Base-by-base conservation (phyloP, 2,329 filamentous ascomycete genomes). In the Alternaria viburni region DNA sequence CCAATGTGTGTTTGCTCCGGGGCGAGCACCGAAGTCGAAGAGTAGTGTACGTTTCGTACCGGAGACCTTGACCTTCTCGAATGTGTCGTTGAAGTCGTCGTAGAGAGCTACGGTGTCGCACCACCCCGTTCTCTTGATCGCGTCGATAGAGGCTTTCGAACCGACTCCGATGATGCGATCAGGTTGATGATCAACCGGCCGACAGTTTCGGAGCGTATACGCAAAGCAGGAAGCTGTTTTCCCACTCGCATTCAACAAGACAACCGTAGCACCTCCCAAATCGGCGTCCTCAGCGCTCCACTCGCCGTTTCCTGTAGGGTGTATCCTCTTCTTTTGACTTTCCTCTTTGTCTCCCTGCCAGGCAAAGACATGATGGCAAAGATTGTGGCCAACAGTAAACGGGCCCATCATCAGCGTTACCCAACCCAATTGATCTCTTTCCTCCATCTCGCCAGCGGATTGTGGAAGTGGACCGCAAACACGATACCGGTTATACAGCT, bases 401-500 rank as follows among this genome's bases (percentile, higher is more conserved):
- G 71, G 60, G 3, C 43, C 57, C 26, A 62, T 44, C 64, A 72
- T 65, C 5, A 73, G 45, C 2, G 66, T 25, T 26, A 70, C 72
- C 67, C 64, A 73, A 50, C 69, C 73, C 17, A 71, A 47, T 5
- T 19, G 59, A 12, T 72, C 65, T 9, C 26, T 6, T 5, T 41
- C 51, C 11, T 61, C 49, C 3, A 17, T 46, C 8, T 57, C 15
- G 25, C 64, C 64, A 12, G 19, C 28, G 7, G 68, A 36, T 10
- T 69, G 49, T 8, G 21, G 6, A 8, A 72, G 55, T 3, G 72
- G 49, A 8, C 57, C 54, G 4, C 59, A 52, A 26, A 74, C 30
- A 10, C 61, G 47, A 63, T 83, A 85, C 13, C 78, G 78, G 70
- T 86, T 86, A 69, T 86, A 86, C 4, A 85, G 60, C 2, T 76